Percentiles rank a stretch among this genome's conserved stretches.
Evolutionary conservation across 441 rosid species (phyloP).

Genomic region (Croton setiger): DNA sequence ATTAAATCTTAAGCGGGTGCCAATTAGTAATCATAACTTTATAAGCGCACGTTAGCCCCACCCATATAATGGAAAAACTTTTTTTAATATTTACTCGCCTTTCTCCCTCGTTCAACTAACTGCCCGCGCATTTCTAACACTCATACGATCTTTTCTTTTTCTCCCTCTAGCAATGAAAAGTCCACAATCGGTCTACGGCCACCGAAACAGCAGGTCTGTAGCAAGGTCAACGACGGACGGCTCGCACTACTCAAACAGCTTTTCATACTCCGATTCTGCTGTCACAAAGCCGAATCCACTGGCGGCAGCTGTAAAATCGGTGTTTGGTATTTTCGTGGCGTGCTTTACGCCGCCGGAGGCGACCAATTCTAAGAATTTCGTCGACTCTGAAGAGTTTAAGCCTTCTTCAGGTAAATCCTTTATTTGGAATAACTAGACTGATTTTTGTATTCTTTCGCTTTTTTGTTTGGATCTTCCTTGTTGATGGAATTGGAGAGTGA

Average conservation of each 20-base stretch:
- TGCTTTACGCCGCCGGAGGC: constrained; percentile 76
- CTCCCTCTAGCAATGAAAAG: constrained; percentile 15
- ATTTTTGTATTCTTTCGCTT: neutral
- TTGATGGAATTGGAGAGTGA: neutral
- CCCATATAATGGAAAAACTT: constrained; percentile 22
- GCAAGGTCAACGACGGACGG: constrained; percentile 34
- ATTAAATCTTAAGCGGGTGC: neutral
- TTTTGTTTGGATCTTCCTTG: neutral
- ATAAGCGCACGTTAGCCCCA: constrained; percentile 23
- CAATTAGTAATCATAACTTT: neutral
- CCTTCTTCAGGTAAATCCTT: constrained; percentile 31
- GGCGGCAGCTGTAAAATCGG: constrained; percentile 37
- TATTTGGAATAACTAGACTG: neutral
- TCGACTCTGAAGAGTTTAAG: constrained; percentile 31
- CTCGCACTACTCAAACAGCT: constrained; percentile 32
- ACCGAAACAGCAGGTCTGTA: constrained; percentile 39
- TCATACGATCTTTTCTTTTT: neutral
- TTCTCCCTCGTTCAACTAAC: neutral
- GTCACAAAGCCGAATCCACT: constrained; percentile 32
- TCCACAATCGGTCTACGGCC: constrained; percentile 25
- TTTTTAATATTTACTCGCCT: neutral
- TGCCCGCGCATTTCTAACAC: constrained; percentile 26
- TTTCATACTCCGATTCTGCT: constrained; percentile 39
- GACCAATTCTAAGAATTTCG: constrained; percentile 26
- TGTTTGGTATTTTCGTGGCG: constrained; percentile 49